Evolutionary conservation across 352 stramenopile genomes (phyloP), one percentile per base, ranked within the genome.

Genomic region (Globisporangium yorkense): DNA sequence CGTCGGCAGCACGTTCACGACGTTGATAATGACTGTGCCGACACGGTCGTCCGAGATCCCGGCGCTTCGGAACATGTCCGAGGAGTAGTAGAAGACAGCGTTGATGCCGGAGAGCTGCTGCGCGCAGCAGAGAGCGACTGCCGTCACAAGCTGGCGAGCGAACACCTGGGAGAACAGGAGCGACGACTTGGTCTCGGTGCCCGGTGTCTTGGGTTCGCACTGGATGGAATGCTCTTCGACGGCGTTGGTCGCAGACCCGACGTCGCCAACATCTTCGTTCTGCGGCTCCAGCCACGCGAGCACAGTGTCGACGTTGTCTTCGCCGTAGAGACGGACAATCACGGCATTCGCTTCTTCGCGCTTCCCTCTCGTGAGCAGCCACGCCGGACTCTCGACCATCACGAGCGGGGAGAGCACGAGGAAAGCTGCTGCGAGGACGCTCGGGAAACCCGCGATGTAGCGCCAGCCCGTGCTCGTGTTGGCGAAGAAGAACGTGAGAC

Each of bases 101-200:
- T 87, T 86, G 51, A 89, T 82, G 15, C 79, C 79, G 0, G 77
- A 79, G 44, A 88, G 65, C 46, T 88, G 76, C 41, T 85, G 75
- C 10, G 68, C 67, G 45, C 57, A 58, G 9, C 69, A 66, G 20
- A 85, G 56, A 9, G 66, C 60, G 27, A 87, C 62, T 2, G 75
- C 75, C 27, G 66, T 69, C 4, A 80, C 62, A 1, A 80, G 63
- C 51, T 88, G 78, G 29, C 61, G 66, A 20, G 69, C 63, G 54
- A 78, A 70, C 20, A 65, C 52, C 0, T 64, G 54, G 8, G 67
- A 74, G 56, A 82, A 68, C 10, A 87, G 54, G 41, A 64, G 62
- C 54, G 68, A 54, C 13, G 9, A 43, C 7, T 37, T 61, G 48
- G 15, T 56, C 18, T 20, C 41, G 35, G 10, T 40, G 35, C 35